Conservation (phyloP, 164 flowering plant species). For the Liriodendron chinense region DNA sequence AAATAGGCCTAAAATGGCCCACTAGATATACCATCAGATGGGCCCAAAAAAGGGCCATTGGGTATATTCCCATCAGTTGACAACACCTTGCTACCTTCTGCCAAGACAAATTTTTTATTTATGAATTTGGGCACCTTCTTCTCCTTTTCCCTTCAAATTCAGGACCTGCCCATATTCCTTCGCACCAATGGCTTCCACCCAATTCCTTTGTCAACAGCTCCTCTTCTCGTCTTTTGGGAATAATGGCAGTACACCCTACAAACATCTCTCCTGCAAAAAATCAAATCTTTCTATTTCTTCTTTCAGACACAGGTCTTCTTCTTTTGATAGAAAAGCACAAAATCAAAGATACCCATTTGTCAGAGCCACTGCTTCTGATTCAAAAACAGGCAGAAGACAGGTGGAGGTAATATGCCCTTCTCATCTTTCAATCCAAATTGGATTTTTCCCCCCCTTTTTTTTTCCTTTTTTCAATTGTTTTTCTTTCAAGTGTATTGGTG, state of each 20-base stretch:
- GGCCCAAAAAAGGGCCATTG: too few species aligned
- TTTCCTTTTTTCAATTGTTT: background rate
- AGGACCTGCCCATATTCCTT: background rate
- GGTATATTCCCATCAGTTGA: too few species aligned
- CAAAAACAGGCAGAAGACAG: constrained; percentile 38
- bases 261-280: constrained; percentile 16
- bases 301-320: constrained; percentile 27
- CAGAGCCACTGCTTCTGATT: constrained; percentile 41
- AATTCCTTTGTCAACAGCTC: constrained; percentile 28
- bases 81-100: too few species aligned
- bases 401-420: constrained; percentile 44
- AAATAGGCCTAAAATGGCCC: too few species aligned
- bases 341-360: constrained; percentile 31
- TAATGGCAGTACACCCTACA: constrained; percentile 24
- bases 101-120: too few species aligned
- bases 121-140: background rate
- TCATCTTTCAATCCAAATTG: background rate
- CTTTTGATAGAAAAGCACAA: constrained; percentile 14
- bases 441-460: background rate
- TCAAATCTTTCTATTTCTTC: constrained; percentile 16
- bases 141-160: background rate
- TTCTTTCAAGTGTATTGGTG: background rate
- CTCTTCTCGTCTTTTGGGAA: constrained; percentile 14
- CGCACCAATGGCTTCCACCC: constrained; percentile 43
- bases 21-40: too few species aligned